Percentiles rank a stretch among this genome's conserved stretches.
These are phyloP conservation scores for Pachyrhizus erosus DNA, from an alignment of 306 rosid species.

Conservation along the genomic window DNA sequence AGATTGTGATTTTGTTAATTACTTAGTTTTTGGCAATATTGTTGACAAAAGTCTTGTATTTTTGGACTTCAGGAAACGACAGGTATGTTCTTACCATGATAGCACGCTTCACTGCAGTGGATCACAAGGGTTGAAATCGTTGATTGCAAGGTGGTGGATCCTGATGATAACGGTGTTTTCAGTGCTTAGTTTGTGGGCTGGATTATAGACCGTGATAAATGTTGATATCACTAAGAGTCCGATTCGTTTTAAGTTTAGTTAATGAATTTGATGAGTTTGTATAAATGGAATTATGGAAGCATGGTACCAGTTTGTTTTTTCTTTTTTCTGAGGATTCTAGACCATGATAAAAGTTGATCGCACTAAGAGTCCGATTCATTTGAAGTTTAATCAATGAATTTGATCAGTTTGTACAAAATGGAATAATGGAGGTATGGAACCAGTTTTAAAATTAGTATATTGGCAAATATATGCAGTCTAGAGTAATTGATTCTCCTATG, in stretches of 20 bases:
- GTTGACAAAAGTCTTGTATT: background rate
- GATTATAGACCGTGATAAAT: background rate
- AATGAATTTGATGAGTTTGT: constrained; percentile 17
- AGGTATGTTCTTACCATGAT: constrained; percentile 71
- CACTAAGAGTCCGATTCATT: background rate
- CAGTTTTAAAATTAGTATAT: background rate
- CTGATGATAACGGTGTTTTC: constrained; percentile 39
- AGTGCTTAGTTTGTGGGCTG: constrained; percentile 38
- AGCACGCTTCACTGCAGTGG: constrained; percentile 68
- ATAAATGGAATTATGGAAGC: background rate
- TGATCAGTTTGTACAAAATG: constrained; percentile 30
- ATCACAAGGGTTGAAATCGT: constrained; percentile 55
- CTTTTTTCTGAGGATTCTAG: background rate
- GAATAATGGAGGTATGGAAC: background rate
- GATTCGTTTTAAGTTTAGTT: background rate
- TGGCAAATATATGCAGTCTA: background rate
- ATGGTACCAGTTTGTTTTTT: background rate
- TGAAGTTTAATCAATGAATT: background rate
- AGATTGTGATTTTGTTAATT: too few relatives aligned
- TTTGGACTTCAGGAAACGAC: constrained; percentile 63
- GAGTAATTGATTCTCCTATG: background rate
- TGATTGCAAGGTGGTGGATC: constrained; percentile 53
- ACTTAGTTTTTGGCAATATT: background rate
- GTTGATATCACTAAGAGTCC: background rate
- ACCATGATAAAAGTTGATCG: background rate